Evolutionary conservation across 441 rosid genomes (phyloP), one percentile per base, ranked within the genome.

Genomic region (Populus hybrid): DNA sequence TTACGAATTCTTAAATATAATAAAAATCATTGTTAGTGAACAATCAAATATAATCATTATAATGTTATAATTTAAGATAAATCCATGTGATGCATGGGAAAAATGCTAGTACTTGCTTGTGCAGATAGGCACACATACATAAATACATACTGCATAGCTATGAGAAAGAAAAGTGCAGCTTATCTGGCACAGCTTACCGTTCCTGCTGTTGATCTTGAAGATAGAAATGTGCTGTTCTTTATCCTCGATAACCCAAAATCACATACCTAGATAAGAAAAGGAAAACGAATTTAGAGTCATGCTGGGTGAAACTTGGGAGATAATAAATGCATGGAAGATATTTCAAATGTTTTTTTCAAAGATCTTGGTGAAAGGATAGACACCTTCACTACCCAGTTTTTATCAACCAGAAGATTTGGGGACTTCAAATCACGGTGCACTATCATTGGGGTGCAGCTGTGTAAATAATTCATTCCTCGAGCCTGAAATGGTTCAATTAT

Each of bases 391-490:
- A 93, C 97, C 99, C 99, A 95, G 78, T 95, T 95, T 90, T 84
- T 91, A 88, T 91, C 99, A 79, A 95, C 99, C 68, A 95, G 87
- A 30, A 30, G 32, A 30, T 30, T 30, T 30, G 32, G 32, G 32
- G 32, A 30, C 32, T 30, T 30, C 32, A 84, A 86, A 88, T 95
- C 98, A 28, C 97, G 97, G 65, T 95, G 99, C 23, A 95, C 99
- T 68, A 95, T 90, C 57, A 88, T 81, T 30, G 99, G 99, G 46
- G 81, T 85, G 86, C 99, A 89, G 83, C 83, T 95, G 84, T 95
- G 99, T 84, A 95, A 87, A 86, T 93, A 95, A 84, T 95, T 95
- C 99, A 95, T 93, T 82, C 99, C 99, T 73, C 98, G 94, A 73
- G 99, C 99, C 99, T 93, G 86, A 81, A 79, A 82, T 28, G 20